Evolutionary conservation across 2,329 filamentous ascomycete genomes (phyloP), one percentile per base, ranked within the genome.

Genomic region (Simplicillium sp.): DNA sequence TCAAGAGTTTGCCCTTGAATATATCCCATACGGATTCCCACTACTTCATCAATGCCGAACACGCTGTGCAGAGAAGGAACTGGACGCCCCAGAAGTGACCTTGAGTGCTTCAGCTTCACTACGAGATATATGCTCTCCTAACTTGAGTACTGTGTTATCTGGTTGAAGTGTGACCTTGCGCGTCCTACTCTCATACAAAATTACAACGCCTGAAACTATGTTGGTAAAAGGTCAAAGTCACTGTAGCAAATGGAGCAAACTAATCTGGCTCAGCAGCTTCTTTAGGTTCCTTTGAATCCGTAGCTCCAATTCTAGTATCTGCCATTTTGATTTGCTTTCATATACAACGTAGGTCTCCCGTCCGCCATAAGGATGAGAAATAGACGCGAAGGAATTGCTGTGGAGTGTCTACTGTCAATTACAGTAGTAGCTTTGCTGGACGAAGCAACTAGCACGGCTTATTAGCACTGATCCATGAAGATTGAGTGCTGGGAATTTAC

Each of bases 31-130:
- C 38, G 15, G 25, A 56, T 54, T 36, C 13, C 47, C 12, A 6
- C 29, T 15, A 2, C 20, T 18, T 15, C 38, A 39, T 31, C 32
- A 29, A 13, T 38, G 36, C 28, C 36, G 37, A 20, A 13, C n/a
- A 46, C 42, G 3, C 46, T 36, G 34, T 47, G 44, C 7, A 54
- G 48, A 31, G 20, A 29, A 8, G 55, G 55, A 2, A 44, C 53
- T 8, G 51, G 51, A 16, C 58, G 3, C 51, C 0, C 32, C 14
- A 8, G 18, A 32, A 9, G 53, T 53, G 9, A 49, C 44, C 38
- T 36, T 41, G 11, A 57, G 44, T 11, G 52, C 55, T 6, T 54
- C 52, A 3, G 50, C 55, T 29, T 59, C 56, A 34, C 44, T 42
- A 2, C 49, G 14, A 7, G 18, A n/a, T n/a, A 56, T 48, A 8